Percentiles rank a stretch among this genome's conserved stretches.
phyloP scores from a whole-genome alignment of 495 filamentous ascomycete genomes.

The Podospora tetraspora region DNA sequence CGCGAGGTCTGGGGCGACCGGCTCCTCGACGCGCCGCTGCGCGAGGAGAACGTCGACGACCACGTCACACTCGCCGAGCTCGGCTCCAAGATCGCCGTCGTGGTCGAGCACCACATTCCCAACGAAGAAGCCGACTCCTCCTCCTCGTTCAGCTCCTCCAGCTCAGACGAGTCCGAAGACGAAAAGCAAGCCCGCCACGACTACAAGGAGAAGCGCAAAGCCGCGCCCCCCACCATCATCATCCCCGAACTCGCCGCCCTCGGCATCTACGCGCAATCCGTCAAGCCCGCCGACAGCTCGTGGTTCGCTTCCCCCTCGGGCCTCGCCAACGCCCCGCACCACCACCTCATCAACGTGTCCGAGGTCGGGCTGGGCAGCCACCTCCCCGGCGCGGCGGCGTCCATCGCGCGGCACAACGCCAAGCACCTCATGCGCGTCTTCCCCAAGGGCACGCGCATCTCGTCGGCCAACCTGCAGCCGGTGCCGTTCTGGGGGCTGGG shows the following conservation, averaged over 20 bases:
- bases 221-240: slow-evolving; percentile 33
- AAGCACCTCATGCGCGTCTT: slow-evolving; percentile 51
- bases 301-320: slow-evolving; percentile 37
- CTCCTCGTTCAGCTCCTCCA: slow-evolving; percentile 22
- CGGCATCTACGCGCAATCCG: slow-evolving; percentile 53
- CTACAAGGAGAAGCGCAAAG: slow-evolving; percentile 41
- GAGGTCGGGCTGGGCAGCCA: slow-evolving; percentile 43
- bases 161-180: slow-evolving; percentile 38
- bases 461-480: slow-evolving; percentile 47
- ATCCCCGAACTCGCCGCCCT: slow-evolving; percentile 50
- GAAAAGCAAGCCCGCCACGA: slow-evolving; percentile 33
- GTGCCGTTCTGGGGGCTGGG: slow-evolving; percentile 50
- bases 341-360: slow-evolving; percentile 55
- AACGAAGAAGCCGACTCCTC: slow-evolving; percentile 33
- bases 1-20: slow-evolving; percentile 47
- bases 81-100: slow-evolving; percentile 48
- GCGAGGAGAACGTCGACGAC: slow-evolving; percentile 39
- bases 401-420: slow-evolving; percentile 48
- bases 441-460: slow-evolving; percentile 53
- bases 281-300: slow-evolving; percentile 49
- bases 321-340: slow-evolving; percentile 43
- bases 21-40: slow-evolving; percentile 43
- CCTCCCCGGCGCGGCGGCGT: slow-evolving; percentile 28
- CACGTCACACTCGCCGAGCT: slow-evolving; percentile 45
- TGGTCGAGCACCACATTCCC: slow-evolving; percentile 51